Evolutionary conservation across 2,329 filamentous ascomycete species (phyloP).

Genomic region (Colletotrichum tamarilloi): DNA sequence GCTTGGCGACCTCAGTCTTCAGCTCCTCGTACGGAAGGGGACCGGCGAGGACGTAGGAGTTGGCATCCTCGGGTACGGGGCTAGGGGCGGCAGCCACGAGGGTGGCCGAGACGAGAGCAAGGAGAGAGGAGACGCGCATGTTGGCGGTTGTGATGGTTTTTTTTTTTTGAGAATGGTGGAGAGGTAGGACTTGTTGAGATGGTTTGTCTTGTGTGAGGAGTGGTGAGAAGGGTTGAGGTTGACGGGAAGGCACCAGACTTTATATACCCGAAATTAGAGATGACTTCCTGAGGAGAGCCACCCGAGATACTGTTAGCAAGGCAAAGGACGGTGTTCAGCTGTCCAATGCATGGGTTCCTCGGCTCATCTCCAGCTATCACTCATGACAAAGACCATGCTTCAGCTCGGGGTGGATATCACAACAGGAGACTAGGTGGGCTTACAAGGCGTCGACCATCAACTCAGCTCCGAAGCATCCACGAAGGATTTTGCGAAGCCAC

Average conservation of each 20-base stretch:
- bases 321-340: neutral
- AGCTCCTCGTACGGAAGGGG: slow-evolving; percentile 1
- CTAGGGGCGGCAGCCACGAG: neutral
- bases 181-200: neutral
- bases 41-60: neutral
- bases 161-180: neutral
- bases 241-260: neutral
- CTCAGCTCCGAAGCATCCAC: neutral
- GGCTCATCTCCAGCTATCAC: neutral
- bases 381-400: neutral
- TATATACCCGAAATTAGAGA: neutral
- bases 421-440: neutral
- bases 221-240: neutral
- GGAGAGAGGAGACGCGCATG: neutral
- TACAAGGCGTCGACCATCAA: neutral
- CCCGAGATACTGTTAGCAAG: neutral
- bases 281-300: neutral
- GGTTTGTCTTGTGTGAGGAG: neutral
- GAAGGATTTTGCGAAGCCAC: neutral
- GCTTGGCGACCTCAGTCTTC: neutral
- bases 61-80: neutral
- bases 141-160: neutral
- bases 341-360: neutral
- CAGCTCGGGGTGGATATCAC: neutral
- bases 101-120: neutral